Base-by-base conservation (phyloP, 805 yeast genomes). In the Metschnikowia orientalis region DNA sequence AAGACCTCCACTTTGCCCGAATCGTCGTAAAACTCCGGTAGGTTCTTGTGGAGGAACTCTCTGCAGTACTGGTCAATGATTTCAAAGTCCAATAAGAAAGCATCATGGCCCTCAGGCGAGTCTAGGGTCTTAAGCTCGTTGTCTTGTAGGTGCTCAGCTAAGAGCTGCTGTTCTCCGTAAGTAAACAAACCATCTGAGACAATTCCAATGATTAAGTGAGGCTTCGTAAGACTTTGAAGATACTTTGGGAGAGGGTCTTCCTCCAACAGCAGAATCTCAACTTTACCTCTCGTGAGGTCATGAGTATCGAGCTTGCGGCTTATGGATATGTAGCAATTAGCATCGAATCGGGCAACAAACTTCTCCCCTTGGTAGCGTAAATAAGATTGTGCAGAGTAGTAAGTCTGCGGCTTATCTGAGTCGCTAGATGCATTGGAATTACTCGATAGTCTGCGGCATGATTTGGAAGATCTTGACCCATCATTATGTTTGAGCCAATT, bases 21-120 rank as follows among this genome's bases (percentile, higher is more conserved):
- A 8, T 41, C 32, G 16, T 49, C 56, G 69, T 77, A 79, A 39
- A 81, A 67, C 18, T 78, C 83, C 2, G 79, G 70, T 34, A 81
- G 60, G 35, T 78, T 66, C 24, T 63, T 57, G 15, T 59, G 61
- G 50, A 90, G 68, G 57, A 90, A 92, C 3, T 73, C 74, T 26
- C 74, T 59, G 33, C 94, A 77, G 43, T 81, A 66, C 22, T 73
- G 67, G 55, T 92, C 85, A 37, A 92, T 87, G 32, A 78, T 76
- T 30, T 77, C 81, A 57, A 92, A 92, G 57, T 92, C 98, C 29
- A 92, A 67, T 40, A 92, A 62, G 53, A 92, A 92, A 2, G 97
- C 98, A 63, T 92, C 98, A 53, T 92, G 98, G 11, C 98, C 98
- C 49, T 92, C 98, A 8, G 90, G 92, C 1, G 97, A 88, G 42